These are phyloP conservation scores for Colletotrichum chrysophilum DNA, from an alignment of 2,329 filamentous ascomycete genomes.

Conservation along the genomic window DNA sequence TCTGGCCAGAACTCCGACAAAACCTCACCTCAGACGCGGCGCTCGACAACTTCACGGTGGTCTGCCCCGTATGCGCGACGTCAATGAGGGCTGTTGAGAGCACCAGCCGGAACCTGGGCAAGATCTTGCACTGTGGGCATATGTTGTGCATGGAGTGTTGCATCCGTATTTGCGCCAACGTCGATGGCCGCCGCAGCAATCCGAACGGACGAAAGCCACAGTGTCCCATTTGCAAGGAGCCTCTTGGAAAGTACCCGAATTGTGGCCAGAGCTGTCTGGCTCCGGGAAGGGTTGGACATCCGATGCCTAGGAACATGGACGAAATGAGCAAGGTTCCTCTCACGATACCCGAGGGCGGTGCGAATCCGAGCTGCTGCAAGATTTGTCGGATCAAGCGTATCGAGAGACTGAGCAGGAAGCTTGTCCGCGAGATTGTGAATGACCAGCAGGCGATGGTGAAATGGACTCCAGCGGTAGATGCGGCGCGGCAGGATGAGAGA, in stretches of 20 bases:
- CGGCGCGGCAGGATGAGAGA: not conserved
- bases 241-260: not conserved
- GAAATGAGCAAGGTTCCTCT: not conserved
- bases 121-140: conserved; percentile 19
- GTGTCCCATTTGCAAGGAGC: conserved; percentile 13
- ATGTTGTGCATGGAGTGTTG: conserved; percentile 12
- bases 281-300: not conserved
- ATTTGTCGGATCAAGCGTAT: conserved; percentile 6
- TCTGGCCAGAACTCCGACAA: conserved; percentile 10
- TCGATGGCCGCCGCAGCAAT: not conserved
- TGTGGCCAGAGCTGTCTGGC: not conserved
- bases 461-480: not conserved
- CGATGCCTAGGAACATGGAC: not conserved
- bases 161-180: not conserved
- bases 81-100: not conserved
- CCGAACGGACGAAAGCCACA: not conserved
- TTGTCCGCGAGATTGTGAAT: conserved; percentile 4
- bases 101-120: conserved; percentile 4
- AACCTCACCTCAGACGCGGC: not conserved
- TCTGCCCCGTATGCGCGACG: conserved; percentile 10
- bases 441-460: not conserved
- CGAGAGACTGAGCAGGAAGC: not conserved
- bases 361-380: conserved; percentile 1
- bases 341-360: conserved; percentile 11
- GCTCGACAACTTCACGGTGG: not conserved